Evolutionary conservation across 202 grass and related monocot species (phyloP).

Genomic region (Zoysia matrella): DNA sequence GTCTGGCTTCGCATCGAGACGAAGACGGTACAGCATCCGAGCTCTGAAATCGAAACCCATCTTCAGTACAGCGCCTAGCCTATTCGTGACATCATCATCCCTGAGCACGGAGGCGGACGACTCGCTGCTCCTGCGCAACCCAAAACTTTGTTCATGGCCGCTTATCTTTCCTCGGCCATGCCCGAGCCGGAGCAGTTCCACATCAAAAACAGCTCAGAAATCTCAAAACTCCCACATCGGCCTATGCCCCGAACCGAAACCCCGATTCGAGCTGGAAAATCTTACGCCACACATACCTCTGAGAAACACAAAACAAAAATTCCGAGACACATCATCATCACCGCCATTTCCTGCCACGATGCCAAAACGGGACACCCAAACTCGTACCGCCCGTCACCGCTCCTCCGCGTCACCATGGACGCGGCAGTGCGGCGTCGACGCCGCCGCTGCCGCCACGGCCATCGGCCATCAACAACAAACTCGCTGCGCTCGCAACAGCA

Average conservation of each 20-base stretch:
- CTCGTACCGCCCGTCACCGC: conserved; percentile 36
- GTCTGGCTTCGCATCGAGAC: too few relatives aligned
- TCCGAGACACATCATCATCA: not conserved
- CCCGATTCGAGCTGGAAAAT: not conserved
- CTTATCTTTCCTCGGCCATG: conserved; percentile 8
- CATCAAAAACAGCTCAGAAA: not conserved
- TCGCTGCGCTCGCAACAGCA: conserved; percentile 32
- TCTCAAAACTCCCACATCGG: not conserved
- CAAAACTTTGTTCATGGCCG: conserved; percentile 35
- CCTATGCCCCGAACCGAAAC: not conserved
- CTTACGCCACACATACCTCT: too few relatives aligned
- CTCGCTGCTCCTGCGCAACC: conserved; percentile 18
- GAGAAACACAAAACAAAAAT: not conserved
- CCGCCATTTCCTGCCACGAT: conserved; percentile 25
- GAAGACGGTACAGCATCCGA: too few relatives aligned
- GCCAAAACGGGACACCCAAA: conserved; percentile 37
- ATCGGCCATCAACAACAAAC: conserved; percentile 26
- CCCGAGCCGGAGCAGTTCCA: not conserved
- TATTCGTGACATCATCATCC: conserved; percentile 36
- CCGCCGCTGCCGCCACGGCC: conserved; percentile 5
- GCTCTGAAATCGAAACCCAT: not conserved
- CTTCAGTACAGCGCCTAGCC: conserved; percentile 3
- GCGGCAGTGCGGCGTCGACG: conserved; percentile 5
- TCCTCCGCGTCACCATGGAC: conserved; percentile 40
- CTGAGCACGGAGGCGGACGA: not conserved